Evolutionary conservation across 176 grass and related monocot genomes (phyloP), one percentile per base, ranked within the genome.

Genomic region (Poa pratensis): DNA sequence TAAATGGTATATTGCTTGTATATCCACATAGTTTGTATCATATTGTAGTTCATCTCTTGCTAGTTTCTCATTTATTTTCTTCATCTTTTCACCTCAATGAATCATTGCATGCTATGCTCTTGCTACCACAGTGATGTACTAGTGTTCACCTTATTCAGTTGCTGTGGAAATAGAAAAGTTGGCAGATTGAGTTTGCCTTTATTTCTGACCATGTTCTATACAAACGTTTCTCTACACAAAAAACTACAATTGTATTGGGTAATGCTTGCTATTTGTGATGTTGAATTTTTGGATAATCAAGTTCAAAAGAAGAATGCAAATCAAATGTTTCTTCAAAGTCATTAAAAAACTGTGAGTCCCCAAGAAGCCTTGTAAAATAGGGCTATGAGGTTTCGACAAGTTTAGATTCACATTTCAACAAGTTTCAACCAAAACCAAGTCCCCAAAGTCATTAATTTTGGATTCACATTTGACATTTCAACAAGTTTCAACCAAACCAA

Each of bases 1-100:
- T 96, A 80, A 99, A 96, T 91, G 96, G 96, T n/a, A n/a, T 99
- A 94, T 79, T 49, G 50, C 83, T 78, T 88, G 69, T 57, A 69
- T 69, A 84, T 43, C 84, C 80, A 35, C 59, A 32, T 69, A 82
- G 78, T 86, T 82, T 81, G 18, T 53, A 67, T 54, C 76, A 66
- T 88, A 86, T 73, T 57, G 52, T 54, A 85, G 59, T 27, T 30
- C 26, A 79, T 39, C 11, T 45, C 82, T 78, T 65, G 9, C 86
- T 71, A 72, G 9, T 48, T 85, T 45, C 58, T 78, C 34, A 48
- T 73, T 73, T 28, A 9, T 80, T 69, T 27, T 61, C 27, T 78
- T 78, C 45, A 35, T 65, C 16, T 20, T 59, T 76, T 65, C 61
- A 39, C 46, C 26, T 57, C 15, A 66, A 64, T 70, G 26, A 35